phyloP scores from a whole-genome alignment of 345 rosid genomes.

The Cardiospermum halicacabum region DNA sequence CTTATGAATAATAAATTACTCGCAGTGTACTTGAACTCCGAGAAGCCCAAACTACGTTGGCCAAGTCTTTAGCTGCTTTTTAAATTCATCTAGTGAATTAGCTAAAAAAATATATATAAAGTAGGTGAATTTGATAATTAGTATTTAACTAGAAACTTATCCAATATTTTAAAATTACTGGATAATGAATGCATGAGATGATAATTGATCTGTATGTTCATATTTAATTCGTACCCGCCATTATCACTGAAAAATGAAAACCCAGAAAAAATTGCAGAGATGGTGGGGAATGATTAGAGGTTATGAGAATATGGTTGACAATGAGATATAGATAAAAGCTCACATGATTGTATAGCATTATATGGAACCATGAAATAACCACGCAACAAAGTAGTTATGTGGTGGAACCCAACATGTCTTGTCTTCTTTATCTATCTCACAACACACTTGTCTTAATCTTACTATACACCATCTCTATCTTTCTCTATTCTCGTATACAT shows the following conservation, averaged over 20 bases:
- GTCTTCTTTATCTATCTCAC: slow-evolving; percentile 10
- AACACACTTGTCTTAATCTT: background rate
- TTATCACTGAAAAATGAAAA: background rate
- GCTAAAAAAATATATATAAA: too few relatives aligned
- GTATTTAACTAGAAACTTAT: too few relatives aligned
- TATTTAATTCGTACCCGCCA: background rate
- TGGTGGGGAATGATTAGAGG: slow-evolving; percentile 5
- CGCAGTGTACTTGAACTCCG: too few relatives aligned
- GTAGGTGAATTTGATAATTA: too few relatives aligned
- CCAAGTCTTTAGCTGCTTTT: too few relatives aligned
- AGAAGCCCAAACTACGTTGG: too few relatives aligned
- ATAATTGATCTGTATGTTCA: too few relatives aligned
- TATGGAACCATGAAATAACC: background rate
- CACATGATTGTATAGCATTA: slow-evolving; percentile 3
- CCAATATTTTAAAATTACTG: too few relatives aligned
- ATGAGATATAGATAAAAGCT: background rate
- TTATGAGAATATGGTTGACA: background rate
- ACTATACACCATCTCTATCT: background rate
- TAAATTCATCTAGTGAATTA: too few relatives aligned
- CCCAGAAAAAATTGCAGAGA: background rate
- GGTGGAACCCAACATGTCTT: slow-evolving; percentile 21
- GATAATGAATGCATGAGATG: too few relatives aligned
- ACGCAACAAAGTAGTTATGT: slow-evolving; percentile 1
- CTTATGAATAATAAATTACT: too few relatives aligned
- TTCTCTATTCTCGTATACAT: background rate